phyloP scores from a whole-genome alignment of 2,329 filamentous ascomycete species.

The Sclerotinia minor region DNA sequence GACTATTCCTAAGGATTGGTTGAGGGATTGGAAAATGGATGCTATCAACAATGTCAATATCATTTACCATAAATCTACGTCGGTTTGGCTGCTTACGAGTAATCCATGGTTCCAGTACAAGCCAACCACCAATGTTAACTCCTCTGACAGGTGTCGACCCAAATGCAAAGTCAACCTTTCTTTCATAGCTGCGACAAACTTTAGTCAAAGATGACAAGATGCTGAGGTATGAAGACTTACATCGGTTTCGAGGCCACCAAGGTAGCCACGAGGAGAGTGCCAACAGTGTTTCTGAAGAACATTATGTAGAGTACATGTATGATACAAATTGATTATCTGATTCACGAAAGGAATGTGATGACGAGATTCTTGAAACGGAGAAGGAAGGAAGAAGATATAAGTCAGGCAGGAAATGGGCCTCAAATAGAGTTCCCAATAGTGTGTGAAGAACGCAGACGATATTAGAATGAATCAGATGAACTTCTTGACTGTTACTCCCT shows the following conservation, averaged over 20 bases:
- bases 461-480: constrained; percentile 14
- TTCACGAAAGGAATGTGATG: constrained; percentile 6
- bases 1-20: constrained; percentile 40
- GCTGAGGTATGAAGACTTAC: constrained; percentile 10
- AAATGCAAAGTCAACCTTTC: constrained; percentile 49
- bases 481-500: not conserved
- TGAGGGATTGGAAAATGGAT: constrained; percentile 50
- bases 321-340: not conserved
- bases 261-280: constrained; percentile 13
- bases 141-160: constrained; percentile 50
- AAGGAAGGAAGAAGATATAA: constrained; percentile 13
- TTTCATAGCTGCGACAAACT: constrained; percentile 25
- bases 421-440: constrained; percentile 4
- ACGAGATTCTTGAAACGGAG: not conserved
- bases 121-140: constrained; percentile 40
- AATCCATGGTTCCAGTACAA: constrained; percentile 49
- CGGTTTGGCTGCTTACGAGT: constrained; percentile 43
- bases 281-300: constrained; percentile 20
- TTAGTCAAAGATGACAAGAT: constrained; percentile 6
- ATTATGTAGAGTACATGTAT: constrained; percentile 14
- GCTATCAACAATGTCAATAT: constrained; percentile 33
- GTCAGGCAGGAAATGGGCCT: not conserved
- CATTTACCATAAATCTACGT: not conserved
- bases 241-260: constrained; percentile 19
- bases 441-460: not conserved